Evolutionary conservation across 371 early-diverging fungal species (phyloP).

Genomic region (Mucor racemosus): DNA sequence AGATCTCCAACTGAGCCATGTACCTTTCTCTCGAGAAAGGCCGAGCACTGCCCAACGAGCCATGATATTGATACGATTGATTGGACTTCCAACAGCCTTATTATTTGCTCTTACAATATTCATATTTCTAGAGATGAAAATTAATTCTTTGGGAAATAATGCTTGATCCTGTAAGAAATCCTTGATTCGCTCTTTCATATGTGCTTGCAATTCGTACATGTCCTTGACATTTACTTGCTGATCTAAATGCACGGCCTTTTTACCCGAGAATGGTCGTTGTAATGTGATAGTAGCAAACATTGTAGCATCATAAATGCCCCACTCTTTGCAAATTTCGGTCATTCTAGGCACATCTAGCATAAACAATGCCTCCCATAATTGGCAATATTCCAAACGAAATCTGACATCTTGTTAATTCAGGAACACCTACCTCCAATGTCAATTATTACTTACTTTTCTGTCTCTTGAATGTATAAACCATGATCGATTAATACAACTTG

Average conservation of each 20-base stretch:
- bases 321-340: slow-evolving; percentile 64
- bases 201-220: slow-evolving; percentile 73
- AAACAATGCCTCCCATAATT: slow-evolving; percentile 89
- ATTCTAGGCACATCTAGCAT: slow-evolving; percentile 69
- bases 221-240: slow-evolving; percentile 51
- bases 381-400: slow-evolving; percentile 82
- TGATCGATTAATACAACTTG: slow-evolving; percentile 86
- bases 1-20: slow-evolving; percentile 36
- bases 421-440: too few species aligned
- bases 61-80: slow-evolving; percentile 89
- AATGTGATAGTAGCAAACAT: slow-evolving; percentile 87
- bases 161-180: slow-evolving; percentile 76
- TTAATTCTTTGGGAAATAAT: slow-evolving; percentile 83
- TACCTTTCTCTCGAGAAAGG: slow-evolving; percentile 34
- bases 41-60: slow-evolving; percentile 82
- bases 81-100: slow-evolving; percentile 82
- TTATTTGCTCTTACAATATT: slow-evolving; percentile 88
- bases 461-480: slow-evolving; percentile 86
- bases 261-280: slow-evolving; percentile 73
- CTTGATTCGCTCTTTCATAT: slow-evolving; percentile 73
- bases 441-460: slow-evolving; percentile 59
- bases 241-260: slow-evolving; percentile 56
- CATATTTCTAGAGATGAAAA: slow-evolving; percentile 91
- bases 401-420: slow-evolving; percentile 12
- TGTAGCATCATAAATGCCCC: slow-evolving; percentile 87